Evolutionary conservation across 176 grass and related monocot species (phyloP).

Genomic region (Hyparrhenia diplandra): DNA sequence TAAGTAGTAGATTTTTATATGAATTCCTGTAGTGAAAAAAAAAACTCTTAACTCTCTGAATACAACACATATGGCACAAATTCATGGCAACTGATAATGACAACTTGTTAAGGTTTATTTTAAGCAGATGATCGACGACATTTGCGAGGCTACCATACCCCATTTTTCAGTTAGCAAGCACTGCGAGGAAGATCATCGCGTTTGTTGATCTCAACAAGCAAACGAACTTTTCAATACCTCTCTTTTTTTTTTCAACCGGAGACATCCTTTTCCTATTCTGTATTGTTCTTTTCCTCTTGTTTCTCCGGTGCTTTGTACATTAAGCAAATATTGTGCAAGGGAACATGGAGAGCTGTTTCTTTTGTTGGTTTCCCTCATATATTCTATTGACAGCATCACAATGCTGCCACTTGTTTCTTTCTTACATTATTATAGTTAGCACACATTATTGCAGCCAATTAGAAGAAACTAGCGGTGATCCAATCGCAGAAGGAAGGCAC

Average conservation of each 20-base stretch:
- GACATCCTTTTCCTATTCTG: neutral
- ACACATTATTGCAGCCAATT: conserved; percentile 33
- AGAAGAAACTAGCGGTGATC: conserved; percentile 23
- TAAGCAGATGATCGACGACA: neutral
- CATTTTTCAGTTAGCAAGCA: neutral
- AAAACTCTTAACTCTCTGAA: neutral
- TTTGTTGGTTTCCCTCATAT: conserved; percentile 5
- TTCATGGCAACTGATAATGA: neutral
- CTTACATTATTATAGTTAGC: neutral
- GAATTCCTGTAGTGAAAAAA: neutral
- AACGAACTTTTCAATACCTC: neutral
- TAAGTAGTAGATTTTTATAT: neutral
- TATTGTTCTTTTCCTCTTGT: neutral
- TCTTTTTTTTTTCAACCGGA: neutral
- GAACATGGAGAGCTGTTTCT: conserved; percentile 32
- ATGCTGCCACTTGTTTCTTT: neutral
- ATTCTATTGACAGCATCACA: conserved; percentile 7
- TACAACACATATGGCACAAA: neutral
- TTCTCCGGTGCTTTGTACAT: neutral
- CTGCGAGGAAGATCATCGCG: neutral
- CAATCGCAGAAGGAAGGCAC: conserved; percentile 35
- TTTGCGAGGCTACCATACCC: neutral
- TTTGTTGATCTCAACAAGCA: neutral
- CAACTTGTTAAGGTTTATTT: neutral
- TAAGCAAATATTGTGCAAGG: conserved; percentile 15